Evolutionary conservation across 345 rosid species (phyloP).

Genomic region (Eucalyptus marginata): DNA sequence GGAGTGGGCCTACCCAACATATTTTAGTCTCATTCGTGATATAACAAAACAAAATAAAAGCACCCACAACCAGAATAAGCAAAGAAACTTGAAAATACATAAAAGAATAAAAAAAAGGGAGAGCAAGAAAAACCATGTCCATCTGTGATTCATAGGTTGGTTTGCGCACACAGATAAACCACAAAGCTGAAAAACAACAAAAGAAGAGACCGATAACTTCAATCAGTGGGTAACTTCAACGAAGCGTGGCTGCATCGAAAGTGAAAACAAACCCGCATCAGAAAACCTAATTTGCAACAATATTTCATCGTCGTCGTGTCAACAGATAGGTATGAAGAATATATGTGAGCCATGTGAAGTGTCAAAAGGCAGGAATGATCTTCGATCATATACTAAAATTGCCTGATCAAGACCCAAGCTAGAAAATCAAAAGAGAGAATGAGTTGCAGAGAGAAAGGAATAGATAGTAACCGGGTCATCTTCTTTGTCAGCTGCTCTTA

Average conservation of each 20-base stretch:
- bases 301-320: background rate
- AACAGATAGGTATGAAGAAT: background rate
- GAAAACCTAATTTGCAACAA: background rate
- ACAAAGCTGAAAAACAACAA: background rate
- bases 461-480: background rate
- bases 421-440: background rate
- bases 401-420: background rate
- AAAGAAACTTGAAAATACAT: background rate
- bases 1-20: background rate
- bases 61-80: background rate
- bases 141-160: background rate
- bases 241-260: background rate
- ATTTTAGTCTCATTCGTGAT: background rate
- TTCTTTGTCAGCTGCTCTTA: slow-evolving; percentile 53
- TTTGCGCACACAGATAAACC: background rate
- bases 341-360: background rate
- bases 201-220: background rate
- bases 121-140: background rate
- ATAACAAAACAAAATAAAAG: background rate
- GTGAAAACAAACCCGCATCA: background rate
- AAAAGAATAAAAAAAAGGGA: background rate
- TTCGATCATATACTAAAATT: background rate
- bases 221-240: background rate
- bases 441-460: background rate
- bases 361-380: background rate